These are phyloP conservation scores for Calonectria multiphialidica DNA, from an alignment of 2,329 filamentous ascomycete genomes.

Conservation along the genomic window DNA sequence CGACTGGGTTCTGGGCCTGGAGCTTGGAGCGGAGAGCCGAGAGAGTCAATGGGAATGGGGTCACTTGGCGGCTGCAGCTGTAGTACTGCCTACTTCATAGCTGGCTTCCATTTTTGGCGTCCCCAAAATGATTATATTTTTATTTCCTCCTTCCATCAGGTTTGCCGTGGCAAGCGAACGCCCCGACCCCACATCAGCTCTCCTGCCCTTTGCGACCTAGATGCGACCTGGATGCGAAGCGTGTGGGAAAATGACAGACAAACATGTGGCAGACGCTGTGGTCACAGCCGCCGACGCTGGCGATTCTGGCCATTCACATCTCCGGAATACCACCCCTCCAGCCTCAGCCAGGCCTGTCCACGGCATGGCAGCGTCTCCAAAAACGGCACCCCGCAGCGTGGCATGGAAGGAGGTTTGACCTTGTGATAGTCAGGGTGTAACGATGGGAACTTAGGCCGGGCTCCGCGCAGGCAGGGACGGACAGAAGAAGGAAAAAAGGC, in stretches of 20 bases:
- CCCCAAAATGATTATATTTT: neutral
- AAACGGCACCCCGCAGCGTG: constrained; percentile 6
- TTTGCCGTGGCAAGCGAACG: neutral
- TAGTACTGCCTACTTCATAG: neutral
- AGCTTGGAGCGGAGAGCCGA: neutral
- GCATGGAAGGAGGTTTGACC: neutral
- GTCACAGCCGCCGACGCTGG: neutral
- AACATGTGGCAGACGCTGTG: constrained; percentile 3
- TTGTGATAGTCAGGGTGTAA: constrained; percentile 20
- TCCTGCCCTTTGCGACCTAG: neutral
- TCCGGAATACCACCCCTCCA: neutral
- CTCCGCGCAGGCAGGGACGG: constrained; percentile 11
- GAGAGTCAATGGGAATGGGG: neutral
- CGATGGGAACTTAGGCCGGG: constrained; percentile 14
- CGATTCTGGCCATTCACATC: neutral
- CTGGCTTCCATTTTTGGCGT: neutral
- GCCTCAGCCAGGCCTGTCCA: neutral
- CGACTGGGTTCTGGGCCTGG: neutral
- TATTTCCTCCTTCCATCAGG: neutral
- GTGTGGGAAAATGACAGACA: neutral
- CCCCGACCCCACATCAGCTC: neutral
- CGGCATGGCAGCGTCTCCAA: neutral
- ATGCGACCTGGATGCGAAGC: too few species aligned
- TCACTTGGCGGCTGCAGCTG: neutral
- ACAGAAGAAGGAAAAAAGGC: constrained; percentile 7